Conservation (phyloP, 2,329 filamentous ascomycete genomes). For the Neonectria hederae region DNA sequence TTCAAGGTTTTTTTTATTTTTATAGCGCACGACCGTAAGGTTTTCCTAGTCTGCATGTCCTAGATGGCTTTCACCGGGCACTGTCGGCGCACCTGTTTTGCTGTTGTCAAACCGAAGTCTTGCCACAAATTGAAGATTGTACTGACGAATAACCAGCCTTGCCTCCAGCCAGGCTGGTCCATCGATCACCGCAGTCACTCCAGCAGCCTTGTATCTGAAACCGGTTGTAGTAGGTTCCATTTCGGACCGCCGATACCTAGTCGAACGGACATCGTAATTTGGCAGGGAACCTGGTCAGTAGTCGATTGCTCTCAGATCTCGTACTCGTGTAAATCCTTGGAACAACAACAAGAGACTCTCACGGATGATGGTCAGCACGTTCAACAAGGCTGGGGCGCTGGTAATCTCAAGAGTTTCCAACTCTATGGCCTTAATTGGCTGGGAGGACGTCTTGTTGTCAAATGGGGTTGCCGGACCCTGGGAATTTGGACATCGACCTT, state of each 20-base stretch:
- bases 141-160: neutral
- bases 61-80: neutral
- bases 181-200: neutral
- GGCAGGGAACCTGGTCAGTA: neutral
- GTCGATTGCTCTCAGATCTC: neutral
- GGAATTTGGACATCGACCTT: conserved; percentile 1
- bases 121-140: neutral
- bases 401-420: conserved; percentile 26
- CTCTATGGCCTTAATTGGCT: conserved; percentile 20
- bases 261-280: neutral
- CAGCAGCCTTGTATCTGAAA: neutral
- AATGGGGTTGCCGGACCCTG: conserved; percentile 13
- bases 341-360: neutral
- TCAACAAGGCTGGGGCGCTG: neutral
- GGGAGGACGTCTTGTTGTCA: neutral
- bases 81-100: neutral
- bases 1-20: neutral
- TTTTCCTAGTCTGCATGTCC: neutral
- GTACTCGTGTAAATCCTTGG: neutral
- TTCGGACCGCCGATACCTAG: neutral
- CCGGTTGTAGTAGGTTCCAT: neutral
- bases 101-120: neutral
- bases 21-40: neutral
- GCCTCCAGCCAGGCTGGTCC: neutral
- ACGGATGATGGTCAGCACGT: neutral